Conservation (phyloP, 2,329 filamentous ascomycete genomes). For the Aspergillus awamori region DNA sequence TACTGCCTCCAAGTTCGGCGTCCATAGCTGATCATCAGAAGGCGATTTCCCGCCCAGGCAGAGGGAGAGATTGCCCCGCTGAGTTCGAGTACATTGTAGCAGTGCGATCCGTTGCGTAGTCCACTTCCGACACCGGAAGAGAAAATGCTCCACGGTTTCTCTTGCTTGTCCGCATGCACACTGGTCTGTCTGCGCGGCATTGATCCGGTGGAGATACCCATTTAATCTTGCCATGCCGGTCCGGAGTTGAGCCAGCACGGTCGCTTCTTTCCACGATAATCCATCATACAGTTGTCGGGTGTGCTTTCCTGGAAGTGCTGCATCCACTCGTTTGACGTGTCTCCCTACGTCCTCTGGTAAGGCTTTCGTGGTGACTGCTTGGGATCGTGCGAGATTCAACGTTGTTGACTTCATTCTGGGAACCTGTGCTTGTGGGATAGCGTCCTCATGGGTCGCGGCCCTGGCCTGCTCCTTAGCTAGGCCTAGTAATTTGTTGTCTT, state of each 20-base stretch:
- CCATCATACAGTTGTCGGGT: neutral
- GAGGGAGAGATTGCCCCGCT: slow-evolving; percentile 31
- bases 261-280: neutral
- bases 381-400: slow-evolving; percentile 27
- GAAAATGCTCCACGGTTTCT: slow-evolving; percentile 30
- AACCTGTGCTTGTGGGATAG: slow-evolving; percentile 17
- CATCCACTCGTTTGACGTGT: neutral
- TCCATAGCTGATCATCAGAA: neutral
- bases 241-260: slow-evolving; percentile 14
- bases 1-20: neutral
- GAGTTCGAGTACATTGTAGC: slow-evolving; percentile 26
- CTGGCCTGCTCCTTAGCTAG: slow-evolving; percentile 28
- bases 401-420: slow-evolving; percentile 30
- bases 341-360: neutral
- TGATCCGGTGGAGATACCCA: slow-evolving; percentile 26
- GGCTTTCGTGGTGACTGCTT: slow-evolving; percentile 13
- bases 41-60: slow-evolving; percentile 28
- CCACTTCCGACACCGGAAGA: slow-evolving; percentile 33
- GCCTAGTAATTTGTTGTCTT: neutral
- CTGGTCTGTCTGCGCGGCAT: slow-evolving; percentile 16
- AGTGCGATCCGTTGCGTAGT: slow-evolving; percentile 28
- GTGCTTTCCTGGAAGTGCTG: neutral
- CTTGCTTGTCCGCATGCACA: slow-evolving; percentile 24
- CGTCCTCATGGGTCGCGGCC: slow-evolving; percentile 23
- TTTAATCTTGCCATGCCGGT: slow-evolving; percentile 37